Evolutionary conservation across 1,284 basidiomycete species (phyloP).

Genomic region (Trametes versicolor): DNA sequence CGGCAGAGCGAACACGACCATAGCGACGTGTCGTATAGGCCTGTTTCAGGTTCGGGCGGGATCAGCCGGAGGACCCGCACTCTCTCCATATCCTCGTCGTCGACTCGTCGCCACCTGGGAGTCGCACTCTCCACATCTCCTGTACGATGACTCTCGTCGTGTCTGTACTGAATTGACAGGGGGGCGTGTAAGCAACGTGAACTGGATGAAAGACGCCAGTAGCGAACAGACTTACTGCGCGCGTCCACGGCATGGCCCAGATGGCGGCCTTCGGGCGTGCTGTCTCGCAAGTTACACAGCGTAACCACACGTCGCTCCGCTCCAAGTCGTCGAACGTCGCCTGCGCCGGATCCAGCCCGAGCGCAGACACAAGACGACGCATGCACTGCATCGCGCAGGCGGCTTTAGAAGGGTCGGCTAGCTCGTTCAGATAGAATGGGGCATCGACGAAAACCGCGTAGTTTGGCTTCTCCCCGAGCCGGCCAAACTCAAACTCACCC

Average conservation of each 20-base stretch:
- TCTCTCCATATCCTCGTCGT: not conserved
- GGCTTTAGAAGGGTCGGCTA: not conserved
- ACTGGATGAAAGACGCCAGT: not conserved
- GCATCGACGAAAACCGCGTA: not conserved
- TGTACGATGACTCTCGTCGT: not conserved
- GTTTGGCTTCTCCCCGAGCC: not conserved
- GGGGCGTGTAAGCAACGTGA: not conserved
- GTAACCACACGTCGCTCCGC: not conserved
- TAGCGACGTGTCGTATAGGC: no score
- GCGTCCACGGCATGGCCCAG: not conserved
- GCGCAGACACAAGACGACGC: slow-evolving; percentile 7
- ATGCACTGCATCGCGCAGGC: not conserved
- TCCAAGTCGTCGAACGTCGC: slow-evolving; percentile 10
- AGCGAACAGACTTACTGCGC: not conserved
- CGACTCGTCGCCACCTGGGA: not conserved
- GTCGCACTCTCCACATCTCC: no score
- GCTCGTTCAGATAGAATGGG: not conserved
- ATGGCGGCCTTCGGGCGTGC: not conserved
- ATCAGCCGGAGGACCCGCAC: not conserved
- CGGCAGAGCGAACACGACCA: slow-evolving; percentile 7
- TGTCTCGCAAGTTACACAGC: not conserved
- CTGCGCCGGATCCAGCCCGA: slow-evolving; percentile 12
- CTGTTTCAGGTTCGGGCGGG: no score
- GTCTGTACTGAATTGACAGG: not conserved
- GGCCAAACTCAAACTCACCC: not conserved